Base-by-base conservation (phyloP, 2,329 filamentous ascomycete genomes). In the Fusarium sp. region DNA sequence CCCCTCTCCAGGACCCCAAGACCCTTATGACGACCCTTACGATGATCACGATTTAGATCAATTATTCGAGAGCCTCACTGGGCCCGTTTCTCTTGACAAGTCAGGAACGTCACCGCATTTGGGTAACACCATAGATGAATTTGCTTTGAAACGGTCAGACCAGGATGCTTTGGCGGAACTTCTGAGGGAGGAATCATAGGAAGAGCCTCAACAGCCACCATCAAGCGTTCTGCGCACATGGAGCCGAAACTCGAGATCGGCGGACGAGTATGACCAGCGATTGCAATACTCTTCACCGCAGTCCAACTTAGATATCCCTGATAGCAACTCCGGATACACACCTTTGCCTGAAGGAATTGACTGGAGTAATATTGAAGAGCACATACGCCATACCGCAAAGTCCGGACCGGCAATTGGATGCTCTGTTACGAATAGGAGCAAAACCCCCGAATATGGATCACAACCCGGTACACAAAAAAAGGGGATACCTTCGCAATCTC, bases 281-380 rank as follows among this genome's bases (percentile, higher is more conserved):
- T 60, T 82, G 8, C 77, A 79, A 47, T 66, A 75, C 47, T 81
- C 78, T 9, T 75, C 80, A 17, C 75, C 75, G 20, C 49, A 49
- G 10, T 43, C 51, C 6, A 57, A 30, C 20, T 53, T 46, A 17
- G 39, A 46, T 19, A 44, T 44, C 15, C 27, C 11, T 39, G 59
- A 48, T 19, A 27, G n/a, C 22, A 56, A 14, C 13, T 54, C 39
- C 27, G 35, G 46, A 19, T 54, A 73, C 20, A 23, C 47, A 11
- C 61, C 40, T 10, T 67, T 83, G 9, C 75, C 78, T 25, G 75
- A 80, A 14, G 79, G 80, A 4, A 71, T 82, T 15, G 81, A 83
- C 58, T 84, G 82, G 82, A 70, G 78, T 40, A 48, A 65, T 6
- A 71, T 83, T 20, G 54, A 61, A 37, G 52, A 67, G 35, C 51